Base-by-base conservation (phyloP, 768 basidiomycete species). In the Calvatia gigantea region DNA sequence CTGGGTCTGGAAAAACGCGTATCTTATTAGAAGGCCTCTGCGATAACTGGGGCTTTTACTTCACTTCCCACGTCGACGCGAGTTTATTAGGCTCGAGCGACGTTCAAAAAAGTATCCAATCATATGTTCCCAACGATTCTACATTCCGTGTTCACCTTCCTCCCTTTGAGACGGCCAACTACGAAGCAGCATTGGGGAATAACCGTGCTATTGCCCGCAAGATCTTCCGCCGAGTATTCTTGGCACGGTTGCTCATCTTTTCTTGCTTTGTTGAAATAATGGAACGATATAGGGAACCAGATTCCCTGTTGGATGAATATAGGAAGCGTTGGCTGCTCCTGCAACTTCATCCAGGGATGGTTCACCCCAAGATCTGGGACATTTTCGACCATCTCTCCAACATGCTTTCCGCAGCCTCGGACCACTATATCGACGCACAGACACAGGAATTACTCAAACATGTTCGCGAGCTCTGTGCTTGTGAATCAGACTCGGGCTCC, bases 1-100 rank as follows among this genome's bases (percentile, higher is more conserved):
- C 76, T 21, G 76, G 76, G 6, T 77, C 76, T 2, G 76, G 76
- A 17, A 79, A 79, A 59, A 77, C 76, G 0, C 65, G 76, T 29
- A 66, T 76, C 9, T 62, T 79, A 2, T 60, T 79, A 7, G 76
- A 78, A 61, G 76, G 76, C 19, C 67, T 79, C 4, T 78, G 76
- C 52, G 59, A 70, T 28, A 63, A 71, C 41, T 79, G 77, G 77
- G 77, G 76, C 3, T 73, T 79, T 51, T 79, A 79, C 60, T 76
- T 79, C 57, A 78, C 76, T 0, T 76, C 75, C 9, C 56, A 69
- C 9, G 70, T 76, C 43, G 77, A 79, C 58, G 73, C 73, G 17
- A 74, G 73, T 54, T 64, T 70, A 28, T 64, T 76, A n/a, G 76
- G 77, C 7, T 79, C 77, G 1, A 69, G 63, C 54, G 76, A 79